Percentiles rank a stretch among this genome's conserved stretches.
Evolutionary conservation across 2,329 filamentous ascomycete species (phyloP).

Genomic region (Fusarium nelsonii): DNA sequence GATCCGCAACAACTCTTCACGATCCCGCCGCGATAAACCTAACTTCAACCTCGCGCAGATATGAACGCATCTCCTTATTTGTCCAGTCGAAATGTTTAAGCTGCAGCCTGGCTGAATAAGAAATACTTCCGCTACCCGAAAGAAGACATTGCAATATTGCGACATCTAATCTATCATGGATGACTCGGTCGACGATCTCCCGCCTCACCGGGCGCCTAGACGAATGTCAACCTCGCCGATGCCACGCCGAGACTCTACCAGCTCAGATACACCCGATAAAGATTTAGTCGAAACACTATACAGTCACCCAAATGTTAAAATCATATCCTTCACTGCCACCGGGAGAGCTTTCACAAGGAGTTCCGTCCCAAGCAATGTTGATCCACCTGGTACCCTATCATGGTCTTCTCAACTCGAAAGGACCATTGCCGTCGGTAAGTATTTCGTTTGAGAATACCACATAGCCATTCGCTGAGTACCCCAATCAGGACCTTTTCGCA

Average conservation of each 20-base stretch:
- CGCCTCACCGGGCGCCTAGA: conserved; percentile 50
- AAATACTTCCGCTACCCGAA: conserved; percentile 29
- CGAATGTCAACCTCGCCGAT: conserved; percentile 57
- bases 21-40: conserved; percentile 12
- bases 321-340: conserved; percentile 66
- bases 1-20: conserved; percentile 14
- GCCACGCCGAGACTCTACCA: conserved; percentile 40
- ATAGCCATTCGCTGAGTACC: neutral
- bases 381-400: conserved; percentile 73
- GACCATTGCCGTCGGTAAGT: conserved; percentile 80
- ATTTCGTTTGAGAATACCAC: no score
- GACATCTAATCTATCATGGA: conserved; percentile 37
- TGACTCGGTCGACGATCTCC: conserved; percentile 33
- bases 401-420: conserved; percentile 83
- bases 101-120: conserved; percentile 20
- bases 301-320: conserved; percentile 77
- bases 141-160: conserved; percentile 2
- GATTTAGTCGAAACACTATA: conserved; percentile 76
- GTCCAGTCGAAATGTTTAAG: conserved; percentile 44
- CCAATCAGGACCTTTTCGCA: conserved; percentile 74
- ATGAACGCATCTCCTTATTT: conserved; percentile 35
- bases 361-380: conserved; percentile 53
- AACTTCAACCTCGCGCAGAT: conserved; percentile 38
- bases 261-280: conserved; percentile 40
- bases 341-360: conserved; percentile 50